Evolutionary conservation across 2,329 filamentous ascomycete species (phyloP), one percentile per base, ranked within the genome.

Genomic region (Albifimbria verrucaria): DNA sequence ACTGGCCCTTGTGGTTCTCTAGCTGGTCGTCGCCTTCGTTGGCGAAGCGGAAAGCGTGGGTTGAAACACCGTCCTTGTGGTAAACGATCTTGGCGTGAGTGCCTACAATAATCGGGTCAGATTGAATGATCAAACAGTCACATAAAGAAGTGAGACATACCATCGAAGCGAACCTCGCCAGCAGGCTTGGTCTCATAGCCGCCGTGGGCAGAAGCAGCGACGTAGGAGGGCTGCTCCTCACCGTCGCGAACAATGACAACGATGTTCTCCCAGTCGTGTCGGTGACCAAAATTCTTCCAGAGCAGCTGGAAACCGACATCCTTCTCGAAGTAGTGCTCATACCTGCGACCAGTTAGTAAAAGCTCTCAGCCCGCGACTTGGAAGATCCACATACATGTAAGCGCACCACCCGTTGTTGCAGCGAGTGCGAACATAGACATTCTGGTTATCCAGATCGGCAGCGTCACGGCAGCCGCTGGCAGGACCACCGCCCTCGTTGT

Each of bases 1-100:
- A 71, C 18, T 59, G 53, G 2, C 64, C 61, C 50, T 55, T 62
- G 24, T 62, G 56, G 50, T 70, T 71, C 58, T 70, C 67, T 15
- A 59, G 17, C 20, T 48, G 26, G 21, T 62, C 54, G 46, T 62
- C 59, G 15, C 49, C 23, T 7, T 49, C 42, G 22, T 55, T 51
- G 36, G 56, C 60, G 28, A 68, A 68, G 17, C 68, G 65, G 55
- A 70, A 66, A 23, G 56, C 59, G 54, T 71, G 68, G 39, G 68
- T 70, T 49, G 56, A 53, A 4, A n/a, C 42, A 1, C 67, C 68
- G 54, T 67, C 62, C 57, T 70, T 70, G 60, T 70, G 67, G 55
- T 69, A 71, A 5, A 70, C 63, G 28, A 70, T 54, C 57, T 69
- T 70, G 44, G 67, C 24, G 28, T 53, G 52, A 26, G 45, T 22